Evolutionary conservation across 2,329 filamentous ascomycete species (phyloP), one percentile per base, ranked within the genome.

Genomic region (Epichloe typhina): DNA sequence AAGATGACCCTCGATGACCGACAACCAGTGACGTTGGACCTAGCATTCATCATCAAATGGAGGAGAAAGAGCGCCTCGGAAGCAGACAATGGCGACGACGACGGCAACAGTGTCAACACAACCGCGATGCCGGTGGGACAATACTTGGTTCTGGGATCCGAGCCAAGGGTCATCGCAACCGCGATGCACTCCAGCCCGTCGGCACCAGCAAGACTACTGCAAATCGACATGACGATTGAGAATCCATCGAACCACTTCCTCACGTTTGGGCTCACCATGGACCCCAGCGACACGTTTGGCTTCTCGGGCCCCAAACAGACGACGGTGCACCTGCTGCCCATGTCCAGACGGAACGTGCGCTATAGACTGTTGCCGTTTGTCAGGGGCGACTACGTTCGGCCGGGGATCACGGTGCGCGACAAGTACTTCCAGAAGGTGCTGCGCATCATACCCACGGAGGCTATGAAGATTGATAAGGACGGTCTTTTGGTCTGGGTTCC

Each of bases 221-320:
- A 72, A 51, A 64, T 82, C 13, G 69, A 75, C 41, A 63, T 80
- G 62, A 88, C 82, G 3, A 81, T 98, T 51, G 93, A 98, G 68
- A 98, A 98, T 64, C 86, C 90, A 0, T 96, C 91, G 0, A 85
- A 83, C 64, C 93, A 98, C 65, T 94, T 95, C 67, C 77, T 98
- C 47, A 95, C 90, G 0, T 98, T 98, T 68, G 89, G 87, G 33
- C 67, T 97, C 46, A 82, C 76, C 26, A 95, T 98, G 89, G 91
- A 98, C 58, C 86, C 89, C 3, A 91, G 82, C 63, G 88, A 95
- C 56, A 80, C 88, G 49, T 97, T 97, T 67, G 91, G 89, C 0
- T 97, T 98, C 66, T 89, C 87, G 7, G 93, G 93, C 0, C 74
- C 87, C 2, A 97, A 97, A 69, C 76, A 85, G 56, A 83, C 81